Evolutionary conservation across 176 grass and related monocot genomes (phyloP).

Genomic region (Tillandsia leiboldiana): DNA sequence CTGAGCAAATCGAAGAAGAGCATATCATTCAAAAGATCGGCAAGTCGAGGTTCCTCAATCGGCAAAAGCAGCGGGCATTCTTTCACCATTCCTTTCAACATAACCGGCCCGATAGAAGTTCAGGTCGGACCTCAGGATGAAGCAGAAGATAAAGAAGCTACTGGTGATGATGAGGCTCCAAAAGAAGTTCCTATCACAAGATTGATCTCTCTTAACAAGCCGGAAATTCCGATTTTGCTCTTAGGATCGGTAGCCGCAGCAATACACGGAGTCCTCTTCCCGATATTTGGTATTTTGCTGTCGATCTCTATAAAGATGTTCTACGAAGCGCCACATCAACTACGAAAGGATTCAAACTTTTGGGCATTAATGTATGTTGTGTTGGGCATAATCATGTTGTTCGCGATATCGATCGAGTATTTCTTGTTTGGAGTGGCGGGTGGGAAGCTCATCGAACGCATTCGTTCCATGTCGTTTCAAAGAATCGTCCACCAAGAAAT

Average conservation of each 20-base stretch:
- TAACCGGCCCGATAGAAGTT: slow-evolving; percentile 26
- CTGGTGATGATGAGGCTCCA: slow-evolving; percentile 17
- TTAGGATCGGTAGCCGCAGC: slow-evolving; percentile 57
- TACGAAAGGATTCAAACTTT: slow-evolving; percentile 57
- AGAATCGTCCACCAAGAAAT: slow-evolving; percentile 75
- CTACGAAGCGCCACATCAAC: slow-evolving; percentile 46
- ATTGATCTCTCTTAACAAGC: slow-evolving; percentile 64
- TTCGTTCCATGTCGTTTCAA: slow-evolving; percentile 53
- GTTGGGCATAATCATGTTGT: slow-evolving; percentile 40
- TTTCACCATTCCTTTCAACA: slow-evolving; percentile 25
- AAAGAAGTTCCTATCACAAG: slow-evolving; percentile 48
- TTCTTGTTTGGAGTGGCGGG: slow-evolving; percentile 73
- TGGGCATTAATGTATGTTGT: slow-evolving; percentile 78
- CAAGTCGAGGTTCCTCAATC: slow-evolving; percentile 34
- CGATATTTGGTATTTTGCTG: slow-evolving; percentile 59
- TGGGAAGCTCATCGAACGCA: slow-evolving; percentile 75
- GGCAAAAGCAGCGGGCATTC: slow-evolving; percentile 42
- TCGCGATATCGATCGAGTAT: slow-evolving; percentile 47
- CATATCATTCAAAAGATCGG: slow-evolving; percentile 41
- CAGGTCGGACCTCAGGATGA: slow-evolving; percentile 10
- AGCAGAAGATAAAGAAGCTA: slow-evolving; percentile 14
- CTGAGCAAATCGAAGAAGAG: slow-evolving; percentile 32
- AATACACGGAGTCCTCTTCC: slow-evolving; percentile 65
- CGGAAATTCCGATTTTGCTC: slow-evolving; percentile 59
- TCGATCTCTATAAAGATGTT: slow-evolving; percentile 54